A percentile compares a stretch with the other conserved stretches of the same genome.
phyloP scores from a whole-genome alignment of 139 green algal species.

The Tetraselmis striata region DNA sequence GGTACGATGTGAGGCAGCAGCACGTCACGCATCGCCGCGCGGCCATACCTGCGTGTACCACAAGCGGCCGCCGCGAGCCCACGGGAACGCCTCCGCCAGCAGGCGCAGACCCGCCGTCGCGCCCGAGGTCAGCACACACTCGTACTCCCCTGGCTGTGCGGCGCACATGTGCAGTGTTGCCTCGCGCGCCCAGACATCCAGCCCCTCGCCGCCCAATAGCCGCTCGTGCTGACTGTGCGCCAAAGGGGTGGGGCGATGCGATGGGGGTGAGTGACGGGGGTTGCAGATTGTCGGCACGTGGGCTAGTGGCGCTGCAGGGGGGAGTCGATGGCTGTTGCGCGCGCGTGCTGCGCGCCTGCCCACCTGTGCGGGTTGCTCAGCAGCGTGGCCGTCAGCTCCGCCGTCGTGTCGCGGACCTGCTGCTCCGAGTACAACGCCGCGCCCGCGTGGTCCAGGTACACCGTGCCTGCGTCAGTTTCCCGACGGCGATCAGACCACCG shows the following conservation, averaged over 20 bases:
- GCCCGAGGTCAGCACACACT: slow-evolving; percentile 39
- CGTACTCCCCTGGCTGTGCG: slow-evolving; percentile 28
- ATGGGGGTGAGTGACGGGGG: no score
- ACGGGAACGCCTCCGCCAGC: slow-evolving; percentile 75
- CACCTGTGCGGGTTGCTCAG: slow-evolving; percentile 32
- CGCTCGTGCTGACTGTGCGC: slow-evolving; percentile 7
- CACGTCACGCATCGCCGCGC: no score
- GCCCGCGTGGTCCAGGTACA: slow-evolving; percentile 65
- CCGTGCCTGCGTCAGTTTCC: no score
- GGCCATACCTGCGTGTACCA: slow-evolving; percentile 43
- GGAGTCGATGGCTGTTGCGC: no score
- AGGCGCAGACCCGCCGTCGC: slow-evolving; percentile 71
- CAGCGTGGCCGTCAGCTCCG: neutral
- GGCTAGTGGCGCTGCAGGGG: no score
- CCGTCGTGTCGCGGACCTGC: slow-evolving; percentile 26
- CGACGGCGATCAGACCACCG: no score
- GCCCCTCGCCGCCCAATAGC: neutral
- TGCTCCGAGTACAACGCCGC: slow-evolving; percentile 47
- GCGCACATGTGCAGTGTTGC: slow-evolving; percentile 36
- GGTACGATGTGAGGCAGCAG: no score
- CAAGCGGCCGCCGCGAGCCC: slow-evolving; percentile 39
- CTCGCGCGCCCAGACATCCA: slow-evolving; percentile 13
- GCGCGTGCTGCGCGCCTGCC: no score
- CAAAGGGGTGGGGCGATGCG: no score
- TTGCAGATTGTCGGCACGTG: no score